Evolutionary conservation across 2,329 filamentous ascomycete genomes (phyloP), one percentile per base, ranked within the genome.

Genomic region (Diplodia seriata): DNA sequence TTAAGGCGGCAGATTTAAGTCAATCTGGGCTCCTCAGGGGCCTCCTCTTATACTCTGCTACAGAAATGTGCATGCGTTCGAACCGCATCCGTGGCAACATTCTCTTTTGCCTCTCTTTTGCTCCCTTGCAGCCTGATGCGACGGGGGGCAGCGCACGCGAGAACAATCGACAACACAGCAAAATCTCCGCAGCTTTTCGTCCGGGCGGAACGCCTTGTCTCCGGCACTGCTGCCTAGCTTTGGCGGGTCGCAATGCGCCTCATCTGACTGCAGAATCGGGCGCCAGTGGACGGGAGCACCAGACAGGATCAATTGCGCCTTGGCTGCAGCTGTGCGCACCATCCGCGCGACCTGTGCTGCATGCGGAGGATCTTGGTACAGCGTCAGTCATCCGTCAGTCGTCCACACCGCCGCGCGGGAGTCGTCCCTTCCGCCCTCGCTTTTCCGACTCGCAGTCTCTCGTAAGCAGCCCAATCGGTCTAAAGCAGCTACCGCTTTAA

Each of bases 1-100:
- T 66, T 56, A 47, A 66, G 47, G 64, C 64, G 64, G 64, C 33
- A 67, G 64, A 67, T 59, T 56, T 59, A 57, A 67, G 54, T 51
- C 31, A 47, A 49, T 33, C 38, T 47, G 54, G 51, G 29, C n/a
- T 49, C 38, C 56, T 12, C 47, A 63, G 40, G 31, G 40, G 38
- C 56, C 18, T 59, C n/a, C 47, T 63, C 40, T 63, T 63, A 51
- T 49, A 40, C 53, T 67, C 54, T 57, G 55, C 54, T 67, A 40
- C 53, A 50, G 64, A 56, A 66, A 66, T 47, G 29, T 51, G 64
- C 64, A 51, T 56, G 63, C 63, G 63, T 56, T 66, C 63, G 51
- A 66, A 66, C 63, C 62, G 62, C 62, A 55, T 65, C 62, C 47
- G 47, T 51, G 38, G 62, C 62, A 65, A 55, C 14, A 54, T 65